phyloP scores from a whole-genome alignment of 2,329 filamentous ascomycete genomes.

The Pseudocercospora musae region DNA sequence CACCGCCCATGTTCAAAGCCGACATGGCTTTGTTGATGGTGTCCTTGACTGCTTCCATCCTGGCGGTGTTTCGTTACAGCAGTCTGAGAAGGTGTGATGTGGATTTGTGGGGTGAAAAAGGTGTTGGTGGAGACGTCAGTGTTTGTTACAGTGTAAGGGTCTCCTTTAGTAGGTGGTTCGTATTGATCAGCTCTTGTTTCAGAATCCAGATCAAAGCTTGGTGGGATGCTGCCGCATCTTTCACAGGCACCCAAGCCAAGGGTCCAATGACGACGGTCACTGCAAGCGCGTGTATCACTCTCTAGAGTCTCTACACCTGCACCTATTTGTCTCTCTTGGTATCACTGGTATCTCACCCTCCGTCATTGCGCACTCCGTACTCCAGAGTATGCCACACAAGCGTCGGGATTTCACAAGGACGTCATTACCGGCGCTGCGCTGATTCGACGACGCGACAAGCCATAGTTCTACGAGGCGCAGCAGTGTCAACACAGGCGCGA shows the following conservation, averaged over 20 bases:
- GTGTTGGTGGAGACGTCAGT: neutral
- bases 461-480: neutral
- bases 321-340: neutral
- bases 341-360: too few species aligned
- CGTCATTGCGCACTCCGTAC: neutral
- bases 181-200: neutral
- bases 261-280: neutral
- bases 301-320: neutral
- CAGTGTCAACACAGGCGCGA: neutral
- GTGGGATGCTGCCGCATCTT: too few species aligned
- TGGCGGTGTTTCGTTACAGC: neutral
- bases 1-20: slow-evolving; percentile 23
- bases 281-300: neutral
- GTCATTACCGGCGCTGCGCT: neutral
- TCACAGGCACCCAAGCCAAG: too few species aligned
- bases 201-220: neutral
- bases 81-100: neutral
- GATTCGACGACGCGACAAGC: neutral
- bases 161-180: too few species aligned
- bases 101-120: neutral
- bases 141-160: too few species aligned
- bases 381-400: too few species aligned
- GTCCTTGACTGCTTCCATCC: slow-evolving; percentile 25
- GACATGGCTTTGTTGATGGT: slow-evolving; percentile 22
- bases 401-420: neutral